Base-by-base conservation (phyloP, 768 basidiomycete species). In the Tephrocybe rancida region DNA sequence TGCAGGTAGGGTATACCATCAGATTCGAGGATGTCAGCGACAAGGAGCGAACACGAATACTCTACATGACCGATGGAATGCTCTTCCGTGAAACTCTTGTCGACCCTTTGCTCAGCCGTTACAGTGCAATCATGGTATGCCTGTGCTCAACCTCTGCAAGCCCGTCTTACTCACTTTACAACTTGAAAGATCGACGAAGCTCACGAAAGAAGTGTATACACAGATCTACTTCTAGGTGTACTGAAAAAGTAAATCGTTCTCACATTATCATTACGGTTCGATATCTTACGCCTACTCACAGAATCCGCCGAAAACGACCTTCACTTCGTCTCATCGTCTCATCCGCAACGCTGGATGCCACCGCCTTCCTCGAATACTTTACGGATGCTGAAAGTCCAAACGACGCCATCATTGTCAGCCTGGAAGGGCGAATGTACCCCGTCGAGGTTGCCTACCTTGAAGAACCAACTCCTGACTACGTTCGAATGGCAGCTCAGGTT, bases 31-130 rank as follows among this genome's bases (percentile, higher is more conserved):
- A 97, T 61, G 85, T 96, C 48, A 91, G 88, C 63, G 83, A 82
- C 65, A 92, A 90, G 62, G 83, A 88, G 25, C 77, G 84, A 48
- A 98, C 97, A 1, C 82, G 92, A 24, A 92, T 99, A 67, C 80
- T 94, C 37, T 99, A 98, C 69, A 82, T 98, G 84, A 99, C 97
- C 27, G 97, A 99, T 68, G 97, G 97, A 41, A 95, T 98, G 87
- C 85, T 99, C 32, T 98, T 98, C 68, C 84, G 95, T 54, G 95
- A 98, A 72, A 88, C 88, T 21, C 81, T 98, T 62, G 76, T 95
- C 32, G 96, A 99, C 65, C 97, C 97, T 16, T 70, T 98, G 25
- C 78, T 99, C 47, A 92, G 88, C 66, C 86, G 88, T 22, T 98
- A 95, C 64, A 96, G 93, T 63, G 93, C 95, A 9, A 89, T 98